Evolutionary conservation across 495 filamentous ascomycete genomes (phyloP), one percentile per base, ranked within the genome.

Genomic region (Penicillium coprophilum): DNA sequence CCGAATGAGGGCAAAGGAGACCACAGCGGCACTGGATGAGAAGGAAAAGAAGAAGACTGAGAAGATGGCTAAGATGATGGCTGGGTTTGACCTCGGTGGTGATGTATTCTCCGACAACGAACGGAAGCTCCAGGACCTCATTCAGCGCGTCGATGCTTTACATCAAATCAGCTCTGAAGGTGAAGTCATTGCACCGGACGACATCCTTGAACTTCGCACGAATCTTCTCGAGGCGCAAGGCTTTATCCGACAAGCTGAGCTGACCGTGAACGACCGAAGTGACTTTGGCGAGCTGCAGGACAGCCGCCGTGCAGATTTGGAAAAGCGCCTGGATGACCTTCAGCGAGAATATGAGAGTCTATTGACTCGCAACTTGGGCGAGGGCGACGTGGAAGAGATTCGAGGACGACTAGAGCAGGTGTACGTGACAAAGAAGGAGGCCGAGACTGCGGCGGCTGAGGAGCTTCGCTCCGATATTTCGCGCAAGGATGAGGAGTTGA

Each of bases 1-100:
- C 30, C 90, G 91, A 73, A 95, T 98, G 89, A 89, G 83, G 61
- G 92, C 93, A 46, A 94, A 91, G 77, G 95, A 97, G 74, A 96
- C 90, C 4, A 87, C 83, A 28, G 90, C 90, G 2, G 87, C 86
- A 13, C 68, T 93, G 3, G 92, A 97, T 62, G 94, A 97, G 74
- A 98, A 97, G 78, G 94, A 97, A 72, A 92, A 91, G 80, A 92
- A 91, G 79, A 98, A 97, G 79, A 90, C 90, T 6, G 94, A 97
- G 76, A 91, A 91, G 69, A 98, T 98, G 94, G 94, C 94, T 27
- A 90, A 96, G 82, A 98, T 98, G 94, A 96, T 98, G 93, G 93
- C 94, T 46, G 90, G 93, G 6, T 97, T 98, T 59, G 92, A 97
- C 66, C 82, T 97, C 31, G 91, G 89, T 36, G 87, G 85, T 20